These are phyloP conservation scores for Sordariomycetes sp. DNA, from an alignment of 2,329 filamentous ascomycete genomes.

Conservation along the genomic window DNA sequence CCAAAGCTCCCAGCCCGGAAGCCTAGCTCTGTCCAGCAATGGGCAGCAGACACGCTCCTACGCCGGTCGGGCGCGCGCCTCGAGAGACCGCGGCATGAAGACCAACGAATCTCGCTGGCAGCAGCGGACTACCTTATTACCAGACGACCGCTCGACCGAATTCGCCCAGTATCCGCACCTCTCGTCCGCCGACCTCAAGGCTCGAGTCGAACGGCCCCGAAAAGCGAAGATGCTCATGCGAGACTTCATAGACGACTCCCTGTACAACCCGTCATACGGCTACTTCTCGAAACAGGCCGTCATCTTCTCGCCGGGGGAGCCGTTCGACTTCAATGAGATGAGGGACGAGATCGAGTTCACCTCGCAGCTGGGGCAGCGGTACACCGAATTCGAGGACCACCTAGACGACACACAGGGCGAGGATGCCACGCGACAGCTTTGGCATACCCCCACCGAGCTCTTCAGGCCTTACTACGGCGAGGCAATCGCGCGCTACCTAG, in stretches of 20 bases:
- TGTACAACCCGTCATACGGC: constrained; percentile 91
- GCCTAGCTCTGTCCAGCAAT: constrained; percentile 3
- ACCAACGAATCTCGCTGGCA: constrained; percentile 71
- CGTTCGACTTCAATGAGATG: constrained; percentile 78
- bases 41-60: constrained; percentile 16
- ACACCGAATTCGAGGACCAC: constrained; percentile 81
- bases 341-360: constrained; percentile 83
- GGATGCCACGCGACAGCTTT: constrained; percentile 75
- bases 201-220: constrained; percentile 65
- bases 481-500: constrained; percentile 89
- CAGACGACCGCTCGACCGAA: constrained; percentile 69
- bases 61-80: constrained; percentile 16
- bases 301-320: constrained; percentile 87
- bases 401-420: constrained; percentile 62
- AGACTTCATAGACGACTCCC: constrained; percentile 94
- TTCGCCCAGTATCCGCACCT: constrained; percentile 77
- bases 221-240: constrained; percentile 94
- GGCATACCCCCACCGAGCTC: constrained; percentile 97
- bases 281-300: constrained; percentile 96
- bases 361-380: constrained; percentile 63
- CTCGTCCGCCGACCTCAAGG: constrained; percentile 69
- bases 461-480: constrained; percentile 97
- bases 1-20: constrained; percentile 1
- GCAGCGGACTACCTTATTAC: constrained; percentile 67
- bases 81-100: constrained; percentile 28